Evolutionary conservation across 371 early-diverging fungal genomes (phyloP), one percentile per base, ranked within the genome.

Genomic region (Rhizopus arrhizus): DNA sequence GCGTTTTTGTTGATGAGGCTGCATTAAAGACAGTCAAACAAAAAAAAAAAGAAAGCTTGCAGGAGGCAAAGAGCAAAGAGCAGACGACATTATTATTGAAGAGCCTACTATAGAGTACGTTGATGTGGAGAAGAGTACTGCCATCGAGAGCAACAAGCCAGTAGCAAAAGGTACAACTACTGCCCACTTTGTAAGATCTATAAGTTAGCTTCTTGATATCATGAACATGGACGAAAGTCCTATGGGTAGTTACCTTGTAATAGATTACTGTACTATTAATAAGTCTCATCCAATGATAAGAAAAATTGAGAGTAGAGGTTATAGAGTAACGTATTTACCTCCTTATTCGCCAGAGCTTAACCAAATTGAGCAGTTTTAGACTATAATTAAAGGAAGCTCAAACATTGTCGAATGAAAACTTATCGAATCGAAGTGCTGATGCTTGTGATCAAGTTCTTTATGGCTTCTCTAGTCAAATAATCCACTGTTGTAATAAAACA

Each of bases 341-440:
- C 59, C 59, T 42, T 59, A 42, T 22, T 61, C 61, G 32, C 42
- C 58, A 42, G 53, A 62, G 28, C 36, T 57, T n/a, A 62, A 45
- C 38, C 46, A 52, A 28, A 62, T 36, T 36, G 53, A 57, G 38
- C 40, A 58, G 53, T 58, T 58, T 40, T 62, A 43, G 49, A 46
- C 42, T 36, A 6, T 63, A 13, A 47, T 58, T 3, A 53, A 63
- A 57, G 53, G 64, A 38, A 63, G 40, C 33, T 58, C 53, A 41
- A 62, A 56, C 57, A 31, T 45, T 47, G 58, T 47, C 10, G 28
- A 53, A 63, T 46, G 48, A 63, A n/a, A 53, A 33, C 33, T 15
- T 63, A 49, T 63, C 35, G 8, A 3, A 11, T 11, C 57, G 57
- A 47, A 58, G 52, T 53, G 58, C 46, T 32, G 61, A 47, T 13